A percentile compares a stretch with the other conserved stretches of the same genome.
Evolutionary conservation across 1,139 yeast species (phyloP).

Genomic region (Suhomyces bolitotheri): DNA sequence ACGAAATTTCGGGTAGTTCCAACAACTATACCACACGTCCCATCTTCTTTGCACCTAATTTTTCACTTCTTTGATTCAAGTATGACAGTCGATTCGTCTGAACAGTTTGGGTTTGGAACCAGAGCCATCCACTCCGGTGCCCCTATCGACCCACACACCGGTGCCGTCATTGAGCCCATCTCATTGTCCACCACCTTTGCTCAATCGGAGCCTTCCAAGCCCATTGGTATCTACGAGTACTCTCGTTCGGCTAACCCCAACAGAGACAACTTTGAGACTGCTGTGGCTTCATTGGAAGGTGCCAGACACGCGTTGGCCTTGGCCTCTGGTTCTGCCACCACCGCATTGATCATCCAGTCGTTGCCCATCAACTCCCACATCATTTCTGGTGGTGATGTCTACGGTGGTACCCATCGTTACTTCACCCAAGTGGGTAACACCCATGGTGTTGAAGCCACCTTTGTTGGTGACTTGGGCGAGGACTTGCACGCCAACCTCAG

Average conservation of each 20-base stretch:
- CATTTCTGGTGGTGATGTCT: conserved; percentile 82
- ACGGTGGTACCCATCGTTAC: conserved; percentile 92
- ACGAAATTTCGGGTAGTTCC: conserved; percentile 10
- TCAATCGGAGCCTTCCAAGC: conserved; percentile 73
- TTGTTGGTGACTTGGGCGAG: conserved; percentile 62
- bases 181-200: conserved; percentile 86
- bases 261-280: conserved; percentile 78
- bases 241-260: conserved; percentile 88
- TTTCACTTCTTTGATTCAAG: not conserved
- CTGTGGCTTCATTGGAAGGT: conserved; percentile 76
- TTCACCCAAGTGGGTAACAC: conserved; percentile 83
- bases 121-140: conserved; percentile 86
- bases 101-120: conserved; percentile 61
- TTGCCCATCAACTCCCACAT: conserved; percentile 74
- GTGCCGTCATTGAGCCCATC: conserved; percentile 86
- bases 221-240: conserved; percentile 80
- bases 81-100: conserved; percentile 15
- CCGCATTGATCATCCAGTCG: conserved; percentile 75
- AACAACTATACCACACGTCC: conserved; percentile 10
- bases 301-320: conserved; percentile 80
- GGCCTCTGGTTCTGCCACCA: conserved; percentile 84
- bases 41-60: not conserved
- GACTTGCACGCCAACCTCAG: conserved; percentile 60
- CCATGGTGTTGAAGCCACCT: conserved; percentile 72
- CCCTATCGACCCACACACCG: conserved; percentile 69